phyloP scores from a whole-genome alignment of 495 filamentous ascomycete genomes.

The Trypethelium eluteriae region DNA sequence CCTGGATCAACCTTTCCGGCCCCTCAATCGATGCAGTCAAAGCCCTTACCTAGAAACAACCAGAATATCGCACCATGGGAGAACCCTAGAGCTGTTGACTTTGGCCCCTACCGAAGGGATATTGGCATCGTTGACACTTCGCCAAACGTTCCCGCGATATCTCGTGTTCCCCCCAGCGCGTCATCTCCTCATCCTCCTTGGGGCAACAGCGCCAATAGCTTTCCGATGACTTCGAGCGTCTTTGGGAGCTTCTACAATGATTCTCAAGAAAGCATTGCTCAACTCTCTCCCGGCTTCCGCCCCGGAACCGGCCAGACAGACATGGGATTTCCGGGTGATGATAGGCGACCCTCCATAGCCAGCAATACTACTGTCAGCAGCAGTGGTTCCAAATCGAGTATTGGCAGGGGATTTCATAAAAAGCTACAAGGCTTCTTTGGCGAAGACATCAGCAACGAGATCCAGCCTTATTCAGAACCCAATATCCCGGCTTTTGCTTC shows the following conservation, averaged over 20 bases:
- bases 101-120: constrained; percentile 61
- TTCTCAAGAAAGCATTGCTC: constrained; percentile 57
- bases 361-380: constrained; percentile 87
- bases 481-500: constrained; percentile 18
- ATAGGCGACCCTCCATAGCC: constrained; percentile 78
- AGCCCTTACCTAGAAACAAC: constrained; percentile 33
- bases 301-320: constrained; percentile 54
- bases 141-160: constrained; percentile 45
- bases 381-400: constrained; percentile 75
- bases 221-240: constrained; percentile 34
- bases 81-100: constrained; percentile 45
- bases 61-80: constrained; percentile 36
- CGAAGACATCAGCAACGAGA: constrained; percentile 53
- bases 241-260: constrained; percentile 54
- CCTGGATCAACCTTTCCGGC: constrained; percentile 33
- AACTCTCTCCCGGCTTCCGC: constrained; percentile 60
- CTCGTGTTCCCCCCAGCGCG: constrained; percentile 47
- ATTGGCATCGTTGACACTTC: constrained; percentile 60
- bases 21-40: constrained; percentile 5
- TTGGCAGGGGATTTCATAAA: constrained; percentile 61
- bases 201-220: constrained; percentile 21
- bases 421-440: constrained; percentile 79
- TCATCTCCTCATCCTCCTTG: constrained; percentile 36
- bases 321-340: constrained; percentile 65
- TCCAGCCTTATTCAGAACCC: constrained; percentile 41